These are phyloP conservation scores for Apiospora saccharicola DNA, from an alignment of 2,329 filamentous ascomycete genomes.

Conservation along the genomic window DNA sequence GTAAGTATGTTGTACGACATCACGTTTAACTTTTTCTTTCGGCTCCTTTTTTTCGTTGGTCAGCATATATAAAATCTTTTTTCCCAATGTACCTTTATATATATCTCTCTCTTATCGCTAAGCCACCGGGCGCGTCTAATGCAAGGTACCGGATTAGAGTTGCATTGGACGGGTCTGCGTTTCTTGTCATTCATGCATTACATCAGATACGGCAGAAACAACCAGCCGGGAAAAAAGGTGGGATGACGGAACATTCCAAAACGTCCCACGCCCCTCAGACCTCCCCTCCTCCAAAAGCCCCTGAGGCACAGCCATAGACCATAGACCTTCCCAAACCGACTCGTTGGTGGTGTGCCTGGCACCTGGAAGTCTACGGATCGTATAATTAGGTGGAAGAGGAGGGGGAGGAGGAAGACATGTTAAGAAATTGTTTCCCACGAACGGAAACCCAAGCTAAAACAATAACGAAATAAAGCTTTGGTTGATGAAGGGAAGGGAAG, in stretches of 20 bases:
- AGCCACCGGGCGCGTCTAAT: neutral
- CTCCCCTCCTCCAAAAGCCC: neutral
- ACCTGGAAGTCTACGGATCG: neutral
- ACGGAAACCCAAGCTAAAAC: neutral
- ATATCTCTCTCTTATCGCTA: neutral
- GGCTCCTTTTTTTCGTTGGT: neutral
- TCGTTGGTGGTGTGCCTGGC: neutral
- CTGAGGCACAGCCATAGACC: neutral
- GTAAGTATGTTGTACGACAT: neutral
- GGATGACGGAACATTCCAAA: conserved; percentile 15
- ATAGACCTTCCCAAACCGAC: neutral
- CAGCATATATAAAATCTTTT: neutral
- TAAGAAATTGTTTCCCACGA: too few relatives aligned
- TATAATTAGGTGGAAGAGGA: neutral
- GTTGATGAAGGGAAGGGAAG: neutral
- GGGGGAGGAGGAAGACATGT: neutral
- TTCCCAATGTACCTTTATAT: neutral
- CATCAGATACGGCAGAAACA: conserved; percentile 17
- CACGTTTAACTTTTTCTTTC: neutral
- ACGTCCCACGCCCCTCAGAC: conserved; percentile 10
- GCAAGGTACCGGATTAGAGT: conserved; percentile 8
- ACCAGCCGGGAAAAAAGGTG: neutral
- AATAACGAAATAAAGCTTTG: neutral
- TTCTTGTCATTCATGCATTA: conserved; percentile 19
- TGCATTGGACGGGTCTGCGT: conserved; percentile 1